phyloP scores from a whole-genome alignment of 2,329 filamentous ascomycete genomes.

The Paecilomyces dactylethromorphus region DNA sequence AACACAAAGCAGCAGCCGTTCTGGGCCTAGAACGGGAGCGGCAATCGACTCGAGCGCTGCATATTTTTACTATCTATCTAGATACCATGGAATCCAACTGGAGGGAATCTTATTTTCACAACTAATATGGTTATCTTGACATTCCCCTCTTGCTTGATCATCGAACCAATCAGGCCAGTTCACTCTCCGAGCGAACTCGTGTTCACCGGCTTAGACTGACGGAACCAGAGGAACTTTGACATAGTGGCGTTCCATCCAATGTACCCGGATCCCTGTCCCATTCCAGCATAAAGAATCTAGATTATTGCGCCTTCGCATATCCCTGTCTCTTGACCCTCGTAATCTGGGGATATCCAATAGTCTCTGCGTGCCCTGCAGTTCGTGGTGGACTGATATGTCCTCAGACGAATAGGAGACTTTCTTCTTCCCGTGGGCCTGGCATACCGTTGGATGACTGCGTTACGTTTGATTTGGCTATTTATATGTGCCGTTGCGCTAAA shows the following conservation, averaged over 20 bases:
- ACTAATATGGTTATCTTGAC: not conserved
- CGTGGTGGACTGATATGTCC: not conserved
- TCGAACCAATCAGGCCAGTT: not conserved
- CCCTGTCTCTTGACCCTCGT: not conserved
- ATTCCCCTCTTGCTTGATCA: not conserved
- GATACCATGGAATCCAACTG: not conserved
- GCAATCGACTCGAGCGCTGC: too few species aligned
- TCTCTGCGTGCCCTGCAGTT: not conserved
- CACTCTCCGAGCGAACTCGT: not conserved
- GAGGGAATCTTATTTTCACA: not conserved
- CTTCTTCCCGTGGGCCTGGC: not conserved
- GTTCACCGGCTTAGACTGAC: not conserved
- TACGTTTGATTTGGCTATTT: not conserved
- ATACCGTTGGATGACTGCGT: not conserved
- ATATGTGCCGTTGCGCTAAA: not conserved
- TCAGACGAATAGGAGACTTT: not conserved
- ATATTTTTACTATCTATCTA: too few species aligned
- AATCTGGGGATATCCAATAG: not conserved
- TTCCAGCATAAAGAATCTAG: not conserved
- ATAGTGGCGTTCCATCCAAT: not conserved
- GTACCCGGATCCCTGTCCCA: not conserved
- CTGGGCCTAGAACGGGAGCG: too few species aligned
- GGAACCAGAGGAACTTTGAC: not conserved
- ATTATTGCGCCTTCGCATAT: not conserved
- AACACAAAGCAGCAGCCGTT: too few species aligned